A percentile compares a stretch with the other conserved stretches of the same genome.
Evolutionary conservation across 2,329 filamentous ascomycete species (phyloP).

Genomic region (Alternaria atra): DNA sequence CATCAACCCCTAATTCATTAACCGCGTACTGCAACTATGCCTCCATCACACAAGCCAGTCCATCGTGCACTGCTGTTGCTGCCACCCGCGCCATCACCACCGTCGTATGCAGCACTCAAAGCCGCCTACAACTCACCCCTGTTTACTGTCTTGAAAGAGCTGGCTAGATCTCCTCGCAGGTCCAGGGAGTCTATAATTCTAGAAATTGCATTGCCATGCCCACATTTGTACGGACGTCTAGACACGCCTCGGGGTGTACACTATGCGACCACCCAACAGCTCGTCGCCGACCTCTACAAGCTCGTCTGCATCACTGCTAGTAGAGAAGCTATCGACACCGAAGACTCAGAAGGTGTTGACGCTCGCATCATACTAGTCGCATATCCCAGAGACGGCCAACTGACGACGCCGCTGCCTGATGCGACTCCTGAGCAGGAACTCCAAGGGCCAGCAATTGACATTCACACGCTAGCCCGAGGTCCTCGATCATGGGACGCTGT

Average conservation of each 20-base stretch:
- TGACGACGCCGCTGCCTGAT: slow-evolving; percentile 30
- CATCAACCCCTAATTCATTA: not conserved
- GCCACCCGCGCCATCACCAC: slow-evolving; percentile 54
- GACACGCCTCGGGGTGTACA: slow-evolving; percentile 63
- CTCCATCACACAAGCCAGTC: slow-evolving; percentile 28
- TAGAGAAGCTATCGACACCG: slow-evolving; percentile 68
- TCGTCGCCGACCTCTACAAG: slow-evolving; percentile 80
- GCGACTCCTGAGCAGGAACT: slow-evolving; percentile 41
- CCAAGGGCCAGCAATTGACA: slow-evolving; percentile 61
- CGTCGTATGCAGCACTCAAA: slow-evolving; percentile 53
- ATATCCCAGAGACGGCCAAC: slow-evolving; percentile 55
- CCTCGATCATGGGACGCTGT: slow-evolving; percentile 70
- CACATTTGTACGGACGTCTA: slow-evolving; percentile 65
- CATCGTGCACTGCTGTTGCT: slow-evolving; percentile 54
- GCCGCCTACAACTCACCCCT: slow-evolving; percentile 56
- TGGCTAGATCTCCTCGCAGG: slow-evolving; percentile 44
- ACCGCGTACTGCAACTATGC: slow-evolving; percentile 33
- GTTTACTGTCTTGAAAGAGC: slow-evolving; percentile 53
- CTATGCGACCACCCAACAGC: slow-evolving; percentile 75
- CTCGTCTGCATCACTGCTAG: slow-evolving; percentile 78
- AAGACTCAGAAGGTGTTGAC: slow-evolving; percentile 77
- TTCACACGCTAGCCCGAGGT: slow-evolving; percentile 58
- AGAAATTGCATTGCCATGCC: slow-evolving; percentile 70
- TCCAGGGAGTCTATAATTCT: slow-evolving; percentile 54
- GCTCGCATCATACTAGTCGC: slow-evolving; percentile 77